These are phyloP conservation scores for Monosporascus ibericus DNA, from an alignment of 2,329 filamentous ascomycete species.

Conservation along the genomic window DNA sequence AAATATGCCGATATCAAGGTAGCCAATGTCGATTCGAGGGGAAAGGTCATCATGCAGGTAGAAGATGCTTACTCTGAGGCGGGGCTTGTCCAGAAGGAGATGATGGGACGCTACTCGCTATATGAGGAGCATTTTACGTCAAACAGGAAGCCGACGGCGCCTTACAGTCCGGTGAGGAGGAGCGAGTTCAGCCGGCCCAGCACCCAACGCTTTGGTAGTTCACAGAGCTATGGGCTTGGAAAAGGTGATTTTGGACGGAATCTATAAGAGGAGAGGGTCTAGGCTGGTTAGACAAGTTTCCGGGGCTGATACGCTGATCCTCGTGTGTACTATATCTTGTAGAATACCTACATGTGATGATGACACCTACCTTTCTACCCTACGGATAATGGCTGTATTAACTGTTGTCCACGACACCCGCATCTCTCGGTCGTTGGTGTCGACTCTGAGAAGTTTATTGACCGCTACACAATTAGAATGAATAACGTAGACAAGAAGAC, in stretches of 20 bases:
- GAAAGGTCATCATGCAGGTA: constrained; percentile 41
- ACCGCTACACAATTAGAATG: too few relatives aligned
- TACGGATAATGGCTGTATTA: too few relatives aligned
- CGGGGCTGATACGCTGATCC: background rate
- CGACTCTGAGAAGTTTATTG: too few relatives aligned
- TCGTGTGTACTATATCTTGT: background rate
- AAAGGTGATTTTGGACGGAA: background rate
- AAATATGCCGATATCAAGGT: constrained; percentile 40
- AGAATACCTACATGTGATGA: background rate
- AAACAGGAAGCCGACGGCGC: constrained; percentile 2
- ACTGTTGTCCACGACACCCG: too few relatives aligned
- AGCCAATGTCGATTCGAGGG: constrained; percentile 43
- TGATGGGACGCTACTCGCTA: constrained; percentile 25
- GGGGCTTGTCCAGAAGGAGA: constrained; percentile 41
- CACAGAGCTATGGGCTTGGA: constrained; percentile 32
- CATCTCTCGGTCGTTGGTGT: too few relatives aligned
- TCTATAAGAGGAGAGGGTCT: background rate
- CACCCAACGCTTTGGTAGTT: constrained; percentile 26
- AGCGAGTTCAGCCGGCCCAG: background rate
- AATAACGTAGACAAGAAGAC: too few relatives aligned
- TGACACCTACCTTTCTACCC: background rate
- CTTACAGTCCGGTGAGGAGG: constrained; percentile 1
- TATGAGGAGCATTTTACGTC: constrained; percentile 20
- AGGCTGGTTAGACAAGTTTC: too few relatives aligned
- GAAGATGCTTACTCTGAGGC: constrained; percentile 31